A percentile compares a stretch with the other conserved stretches of the same genome.
These are phyloP conservation scores for Phlyctochytrium bullatum DNA, from an alignment of 192 early-diverging fungal species.

Conservation along the genomic window DNA sequence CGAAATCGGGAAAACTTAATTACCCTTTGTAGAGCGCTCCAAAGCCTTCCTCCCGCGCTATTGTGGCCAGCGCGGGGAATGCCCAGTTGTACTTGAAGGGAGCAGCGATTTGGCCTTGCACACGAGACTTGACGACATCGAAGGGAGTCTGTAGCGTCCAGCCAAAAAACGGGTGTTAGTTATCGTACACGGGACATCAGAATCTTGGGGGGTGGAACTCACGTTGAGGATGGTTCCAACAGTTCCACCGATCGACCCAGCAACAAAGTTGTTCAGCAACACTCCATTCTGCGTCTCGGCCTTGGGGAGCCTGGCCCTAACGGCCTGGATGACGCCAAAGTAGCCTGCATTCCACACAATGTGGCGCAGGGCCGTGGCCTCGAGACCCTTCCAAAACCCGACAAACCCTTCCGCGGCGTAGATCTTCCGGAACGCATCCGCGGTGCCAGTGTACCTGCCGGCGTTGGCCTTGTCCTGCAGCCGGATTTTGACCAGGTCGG, in stretches of 20 bases:
- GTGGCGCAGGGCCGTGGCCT: conserved; percentile 93
- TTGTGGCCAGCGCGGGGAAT: conserved; percentile 69
- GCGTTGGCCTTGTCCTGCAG: conserved; percentile 88
- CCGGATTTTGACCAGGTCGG: conserved; percentile 94
- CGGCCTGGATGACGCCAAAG: conserved; percentile 70
- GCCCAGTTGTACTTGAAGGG: conserved; percentile 89
- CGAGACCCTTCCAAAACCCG: conserved; percentile 87
- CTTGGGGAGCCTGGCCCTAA: conserved; percentile 76
- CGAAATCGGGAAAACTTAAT: conserved; percentile 5
- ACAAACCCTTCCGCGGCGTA: conserved; percentile 73
- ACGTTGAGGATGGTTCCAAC: conserved; percentile 87
- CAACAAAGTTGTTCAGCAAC: conserved; percentile 81
- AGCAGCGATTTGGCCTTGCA: conserved; percentile 78
- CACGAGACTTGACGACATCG: conserved; percentile 95
- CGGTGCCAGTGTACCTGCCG: conserved; percentile 79
- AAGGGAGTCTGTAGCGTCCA: conserved; percentile 66
- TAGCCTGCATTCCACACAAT: conserved; percentile 97
- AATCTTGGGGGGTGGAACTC: conserved; percentile 5
- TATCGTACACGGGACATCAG: neutral
- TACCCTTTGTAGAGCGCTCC: conserved; percentile 84
- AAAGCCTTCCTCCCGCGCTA: conserved; percentile 85
- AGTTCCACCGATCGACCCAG: conserved; percentile 90
- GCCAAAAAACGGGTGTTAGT: conserved; percentile 5
- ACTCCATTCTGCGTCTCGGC: conserved; percentile 74
- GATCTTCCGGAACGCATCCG: conserved; percentile 77